Base-by-base conservation (phyloP, 805 yeast genomes). In the Candida golubevii region DNA sequence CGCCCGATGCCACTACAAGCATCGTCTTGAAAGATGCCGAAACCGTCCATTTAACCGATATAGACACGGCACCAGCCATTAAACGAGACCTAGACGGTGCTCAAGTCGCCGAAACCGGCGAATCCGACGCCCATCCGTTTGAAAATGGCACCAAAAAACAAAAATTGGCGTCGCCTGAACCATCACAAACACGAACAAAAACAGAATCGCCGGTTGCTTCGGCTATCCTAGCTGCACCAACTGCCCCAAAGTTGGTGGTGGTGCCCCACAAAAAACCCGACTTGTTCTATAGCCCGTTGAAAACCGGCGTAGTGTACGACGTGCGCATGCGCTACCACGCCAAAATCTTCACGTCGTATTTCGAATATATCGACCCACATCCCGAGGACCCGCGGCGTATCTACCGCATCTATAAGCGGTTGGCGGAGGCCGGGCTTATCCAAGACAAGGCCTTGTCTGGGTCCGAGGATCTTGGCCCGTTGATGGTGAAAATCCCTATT, bases 381-480 rank as follows among this genome's bases (percentile, higher is more conserved):
- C 99, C 99, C 5, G 99, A 93, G 63, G 99, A 93, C 60, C 99
- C 99, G 9, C 77, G 99, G 50, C 80, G 99, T 54, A 90, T 91
- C 32, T 93, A 90, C 66, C 77, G 98, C 45, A 87, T 93, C 38
- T 93, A 93, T 69, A 89, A 93, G 66, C 85, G 86, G 35, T 74
- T 93, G 36, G 97, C 97, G 0, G 97, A 93, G 59, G 89, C 93
- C 33, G 99, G 99, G 0, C 72, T 93, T 12, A 83, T 93, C 44
- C 77, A 71, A 32, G 97, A 91, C 60, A 84, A 88, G 12, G 76
- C 85, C 8, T 69, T 89, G 39, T 77, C 85, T 2, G 90, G 87
- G 7, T 65, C 77, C 7, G 85, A 83, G 41, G 82, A 85, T 28
- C 80, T 91, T 45, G 97, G 97, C 14, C 86, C 85, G 8, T 67